phyloP scores from a whole-genome alignment of 2,329 filamentous ascomycete species.

The Nemania bipapillata region DNA sequence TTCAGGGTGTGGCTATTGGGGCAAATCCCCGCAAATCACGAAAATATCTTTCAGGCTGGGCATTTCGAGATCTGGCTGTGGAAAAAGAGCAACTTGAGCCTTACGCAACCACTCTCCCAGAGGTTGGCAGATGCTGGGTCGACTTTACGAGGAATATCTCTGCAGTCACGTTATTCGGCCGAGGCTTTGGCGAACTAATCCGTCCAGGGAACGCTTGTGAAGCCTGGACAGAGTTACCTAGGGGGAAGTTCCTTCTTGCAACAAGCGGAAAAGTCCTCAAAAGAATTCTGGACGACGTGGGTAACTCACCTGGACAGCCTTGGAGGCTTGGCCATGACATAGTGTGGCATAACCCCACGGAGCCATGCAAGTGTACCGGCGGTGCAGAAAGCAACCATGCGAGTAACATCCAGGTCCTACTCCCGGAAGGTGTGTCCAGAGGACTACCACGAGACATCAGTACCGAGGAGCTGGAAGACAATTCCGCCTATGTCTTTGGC shows the following conservation, averaged over 20 bases:
- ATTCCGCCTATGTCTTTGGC: conserved; percentile 4
- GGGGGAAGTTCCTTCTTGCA: neutral
- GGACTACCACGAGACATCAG: neutral
- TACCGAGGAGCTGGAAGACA: neutral
- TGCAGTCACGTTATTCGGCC: conserved; percentile 1
- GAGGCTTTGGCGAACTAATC: conserved; percentile 8
- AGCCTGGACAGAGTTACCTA: neutral
- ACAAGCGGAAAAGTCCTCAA: conserved; percentile 5
- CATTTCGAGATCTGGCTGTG: neutral
- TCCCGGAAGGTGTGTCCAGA: neutral
- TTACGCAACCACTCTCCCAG: neutral
- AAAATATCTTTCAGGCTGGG: conserved; percentile 9
- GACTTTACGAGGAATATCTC: conserved; percentile 6
- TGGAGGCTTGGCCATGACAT: conserved; percentile 6
- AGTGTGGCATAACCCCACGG: conserved; percentile 8
- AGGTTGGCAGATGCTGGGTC: conserved; percentile 3
- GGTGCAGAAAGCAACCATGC: neutral
- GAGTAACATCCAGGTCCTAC: neutral
- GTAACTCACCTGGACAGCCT: neutral
- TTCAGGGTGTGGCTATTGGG: neutral
- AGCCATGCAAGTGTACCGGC: neutral
- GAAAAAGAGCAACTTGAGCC: conserved; percentile 4
- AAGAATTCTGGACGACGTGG: conserved; percentile 7
- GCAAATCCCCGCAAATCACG: neutral
- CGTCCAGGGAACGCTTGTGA: neutral